Conservation (phyloP, 148 eudicot genomes). For the Linanthus parryae region DNA sequence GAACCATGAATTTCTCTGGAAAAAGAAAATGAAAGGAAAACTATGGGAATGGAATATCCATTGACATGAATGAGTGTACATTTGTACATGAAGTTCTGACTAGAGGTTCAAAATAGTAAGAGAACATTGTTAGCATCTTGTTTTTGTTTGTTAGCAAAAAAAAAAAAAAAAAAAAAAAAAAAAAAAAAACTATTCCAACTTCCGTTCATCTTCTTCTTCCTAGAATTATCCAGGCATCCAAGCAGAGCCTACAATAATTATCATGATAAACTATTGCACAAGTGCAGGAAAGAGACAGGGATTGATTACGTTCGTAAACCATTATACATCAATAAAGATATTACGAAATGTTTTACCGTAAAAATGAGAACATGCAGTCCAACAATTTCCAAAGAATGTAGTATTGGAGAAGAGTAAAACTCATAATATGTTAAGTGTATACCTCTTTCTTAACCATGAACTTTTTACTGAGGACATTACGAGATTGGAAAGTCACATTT, state of each 20-base stretch:
- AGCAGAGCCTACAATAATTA: too few relatives aligned
- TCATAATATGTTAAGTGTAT: neutral
- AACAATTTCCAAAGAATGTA: neutral
- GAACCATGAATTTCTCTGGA: neutral
- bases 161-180: too few relatives aligned
- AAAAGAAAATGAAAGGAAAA: neutral
- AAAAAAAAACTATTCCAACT: too few relatives aligned
- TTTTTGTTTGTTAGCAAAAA: too few relatives aligned
- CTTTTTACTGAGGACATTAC: slow-evolving; percentile 94
- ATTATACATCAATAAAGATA: neutral
- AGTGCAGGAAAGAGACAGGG: too few relatives aligned
- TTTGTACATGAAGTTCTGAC: too few relatives aligned
- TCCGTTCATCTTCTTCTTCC: too few relatives aligned
- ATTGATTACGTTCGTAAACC: too few relatives aligned
- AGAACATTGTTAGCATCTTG: too few relatives aligned
- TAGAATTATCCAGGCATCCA: too few relatives aligned
- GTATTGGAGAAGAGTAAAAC: neutral
- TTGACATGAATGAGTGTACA: neutral
- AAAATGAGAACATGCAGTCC: neutral
- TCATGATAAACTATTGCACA: too few relatives aligned
- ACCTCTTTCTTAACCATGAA: slow-evolving; percentile 95
- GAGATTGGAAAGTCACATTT: slow-evolving; percentile 79
- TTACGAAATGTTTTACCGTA: neutral
- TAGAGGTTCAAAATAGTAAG: too few relatives aligned
- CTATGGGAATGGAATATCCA: neutral